Base-by-base conservation (phyloP, 495 filamentous ascomycete species). In the Viridothelium virens region DNA sequence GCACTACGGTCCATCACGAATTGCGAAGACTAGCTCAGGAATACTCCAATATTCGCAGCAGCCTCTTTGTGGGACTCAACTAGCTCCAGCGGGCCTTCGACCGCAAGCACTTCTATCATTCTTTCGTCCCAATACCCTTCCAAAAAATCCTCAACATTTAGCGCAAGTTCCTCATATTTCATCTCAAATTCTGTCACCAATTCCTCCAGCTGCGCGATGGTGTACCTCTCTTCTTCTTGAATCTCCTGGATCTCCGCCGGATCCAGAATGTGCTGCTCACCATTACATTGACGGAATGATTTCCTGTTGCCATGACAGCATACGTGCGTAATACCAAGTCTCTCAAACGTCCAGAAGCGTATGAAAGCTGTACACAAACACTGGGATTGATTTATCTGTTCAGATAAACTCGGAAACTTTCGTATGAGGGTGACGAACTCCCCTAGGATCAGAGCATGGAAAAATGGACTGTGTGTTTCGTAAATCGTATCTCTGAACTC, bases 301-400 rank as follows among this genome's bases (percentile, higher is more conserved):
- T 2, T 59, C 14, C 36, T 59, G 6, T 59, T 9, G 31, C 36
- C 14, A 33, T 3, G 14, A 14, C 53, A 59, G 14, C 53, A 59
- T 2, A 59, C 53, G 14, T 59, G 53, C 9, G 53, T 59, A 5
- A 59, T 34, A 6, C 18, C 31, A 33, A 59, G 53, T 59, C 53
- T 59, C 36, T 59, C 53, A 36, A 59, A 59, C 2, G 53, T 59
- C 53, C 53, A 59, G 53, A 59, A 59, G 53, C 53, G 53, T 34
- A 59, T 36, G 31, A 14, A 3, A 14, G 53, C 18, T 36, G 53
- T 59, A 36, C 53, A 34, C 53, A 18, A 59, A 6, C 10, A 31
- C 31, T 7, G n/a, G 7, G 25, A 59, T 31, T 36, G 53, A 36
- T 59, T 59, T 18, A 59, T 59, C 25, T 6, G 3, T 59, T 6